Percentiles rank a stretch among this genome's conserved stretches.
Evolutionary conservation across 331 rosid species (phyloP).

Genomic region (Malus hybrid): DNA sequence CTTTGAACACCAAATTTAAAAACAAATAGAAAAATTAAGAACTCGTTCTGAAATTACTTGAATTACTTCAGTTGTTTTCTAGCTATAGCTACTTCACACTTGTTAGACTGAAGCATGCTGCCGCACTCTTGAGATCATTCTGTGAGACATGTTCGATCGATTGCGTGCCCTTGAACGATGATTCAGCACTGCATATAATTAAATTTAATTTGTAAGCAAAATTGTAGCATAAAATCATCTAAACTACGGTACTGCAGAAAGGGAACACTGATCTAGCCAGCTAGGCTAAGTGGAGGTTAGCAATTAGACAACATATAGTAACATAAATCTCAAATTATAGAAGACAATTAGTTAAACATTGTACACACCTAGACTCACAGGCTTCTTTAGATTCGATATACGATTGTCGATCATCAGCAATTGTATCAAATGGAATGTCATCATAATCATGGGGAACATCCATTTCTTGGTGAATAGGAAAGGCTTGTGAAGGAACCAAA

Average conservation of each 20-base stretch:
- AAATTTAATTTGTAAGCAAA: background rate
- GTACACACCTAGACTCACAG: slow-evolving; percentile 26
- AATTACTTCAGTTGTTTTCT: background rate
- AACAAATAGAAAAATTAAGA: background rate
- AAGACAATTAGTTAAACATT: background rate
- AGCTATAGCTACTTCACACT: slow-evolving; percentile 6
- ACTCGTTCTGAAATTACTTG: background rate
- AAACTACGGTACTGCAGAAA: background rate
- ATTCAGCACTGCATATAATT: slow-evolving; percentile 17
- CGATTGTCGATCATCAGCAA: slow-evolving; percentile 23
- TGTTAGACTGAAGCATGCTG: slow-evolving; percentile 18
- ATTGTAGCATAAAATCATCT: background rate
- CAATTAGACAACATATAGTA: background rate
- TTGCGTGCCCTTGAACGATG: slow-evolving; percentile 13
- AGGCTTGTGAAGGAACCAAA: background rate
- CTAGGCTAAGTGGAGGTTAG: background rate
- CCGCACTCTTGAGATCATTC: slow-evolving; percentile 20
- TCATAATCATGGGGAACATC: slow-evolving; percentile 13
- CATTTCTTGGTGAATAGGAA: slow-evolving; percentile 12
- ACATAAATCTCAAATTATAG: background rate
- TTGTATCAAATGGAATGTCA: slow-evolving; percentile 16
- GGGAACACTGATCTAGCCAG: background rate
- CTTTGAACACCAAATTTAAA: background rate
- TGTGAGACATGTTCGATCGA: slow-evolving; percentile 6
- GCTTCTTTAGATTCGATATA: slow-evolving; percentile 18